Base-by-base conservation (phyloP, 1,284 basidiomycete genomes). In the Heterobasidion parviporum region DNA sequence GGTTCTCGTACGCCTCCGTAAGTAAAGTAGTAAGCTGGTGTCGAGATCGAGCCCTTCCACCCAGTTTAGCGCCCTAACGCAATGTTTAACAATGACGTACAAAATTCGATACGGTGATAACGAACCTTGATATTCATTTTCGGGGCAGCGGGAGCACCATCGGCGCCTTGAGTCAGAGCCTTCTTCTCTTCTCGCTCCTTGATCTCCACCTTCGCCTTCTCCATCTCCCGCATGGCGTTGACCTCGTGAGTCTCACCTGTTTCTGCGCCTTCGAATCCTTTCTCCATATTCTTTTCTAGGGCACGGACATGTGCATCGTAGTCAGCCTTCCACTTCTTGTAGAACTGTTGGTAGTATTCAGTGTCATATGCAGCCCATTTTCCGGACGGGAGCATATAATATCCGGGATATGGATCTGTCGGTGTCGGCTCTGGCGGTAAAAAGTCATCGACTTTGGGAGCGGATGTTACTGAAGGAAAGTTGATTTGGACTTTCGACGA, bases 381-480 rank as follows among this genome's bases (percentile, higher is more conserved):
- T 9, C 92, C 91, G 1, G 87, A 86, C 0, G 91, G 90, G 32
- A 89, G 78, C 59, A 87, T 83, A 68, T 95, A 94, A 72, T 94
- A 95, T 2, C 92, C 92, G 2, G 92, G 92, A 68, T 94, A 93
- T 16, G 82, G 81, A 66, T 94, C 92, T 18, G 75, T 73, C 1
- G 81, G 75, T 4, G 83, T 87, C 0, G 92, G 92, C 54, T 84
- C 81, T 1, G 91, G 92, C 0, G 87, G 83, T 43, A 81, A 74
- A 64, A 87, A 93, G 52, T 85, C 84, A 14, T 85, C 78, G 8
- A 92, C 67, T 26, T 70, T 69, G 6, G 89, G 88, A 0, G 89
- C 88, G 34, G 89, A 81, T 8, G 85, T 85, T n/a, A 81, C 54
- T 61, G 65, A 54, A 26, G 64, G 61, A 49, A 66, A 55, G 36